phyloP scores from a whole-genome alignment of 768 basidiomycete species.

The Vararia minispora region DNA sequence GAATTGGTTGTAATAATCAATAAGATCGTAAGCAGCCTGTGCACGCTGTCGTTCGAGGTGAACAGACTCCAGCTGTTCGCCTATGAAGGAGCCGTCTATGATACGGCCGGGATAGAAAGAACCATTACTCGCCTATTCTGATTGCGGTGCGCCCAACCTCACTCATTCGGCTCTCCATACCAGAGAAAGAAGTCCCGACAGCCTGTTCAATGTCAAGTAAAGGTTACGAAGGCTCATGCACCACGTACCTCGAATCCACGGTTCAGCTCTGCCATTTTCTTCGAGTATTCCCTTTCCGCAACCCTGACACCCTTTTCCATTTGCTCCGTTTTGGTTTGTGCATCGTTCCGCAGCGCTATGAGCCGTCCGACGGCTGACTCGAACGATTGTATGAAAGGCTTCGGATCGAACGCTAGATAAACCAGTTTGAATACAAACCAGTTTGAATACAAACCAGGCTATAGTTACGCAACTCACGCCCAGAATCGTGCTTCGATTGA shows the following conservation, averaged over 20 bases:
- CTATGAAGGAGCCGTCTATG: conserved; percentile 26
- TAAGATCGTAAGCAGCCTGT: conserved; percentile 87
- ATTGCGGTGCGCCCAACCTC: conserved; percentile 92
- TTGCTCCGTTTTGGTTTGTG: conserved; percentile 81
- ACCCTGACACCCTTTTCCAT: conserved; percentile 86
- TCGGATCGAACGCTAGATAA: conserved; percentile 77
- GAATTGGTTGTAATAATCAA: conserved; percentile 91
- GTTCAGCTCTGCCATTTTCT: conserved; percentile 87
- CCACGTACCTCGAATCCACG: conserved; percentile 80
- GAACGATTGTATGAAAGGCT: conserved; percentile 86
- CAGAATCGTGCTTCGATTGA: conserved; percentile 73
- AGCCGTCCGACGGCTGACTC: conserved; percentile 86
- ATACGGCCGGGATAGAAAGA: conserved; percentile 1
- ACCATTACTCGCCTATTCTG: conserved; percentile 59
- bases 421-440: conserved; percentile 4
- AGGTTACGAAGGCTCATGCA: background rate
- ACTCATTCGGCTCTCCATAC: conserved; percentile 85
- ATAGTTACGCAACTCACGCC: conserved; percentile 45
- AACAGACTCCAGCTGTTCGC: conserved; percentile 92
- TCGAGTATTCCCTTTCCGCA: conserved; percentile 89
- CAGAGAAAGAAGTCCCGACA: conserved; percentile 78
- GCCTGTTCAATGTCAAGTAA: conserved; percentile 35
- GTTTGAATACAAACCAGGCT: background rate
- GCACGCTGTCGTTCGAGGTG: conserved; percentile 88
- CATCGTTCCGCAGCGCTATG: conserved; percentile 78